Conservation (phyloP, 257 asterid genomes). For the Mentha longifolia region DNA sequence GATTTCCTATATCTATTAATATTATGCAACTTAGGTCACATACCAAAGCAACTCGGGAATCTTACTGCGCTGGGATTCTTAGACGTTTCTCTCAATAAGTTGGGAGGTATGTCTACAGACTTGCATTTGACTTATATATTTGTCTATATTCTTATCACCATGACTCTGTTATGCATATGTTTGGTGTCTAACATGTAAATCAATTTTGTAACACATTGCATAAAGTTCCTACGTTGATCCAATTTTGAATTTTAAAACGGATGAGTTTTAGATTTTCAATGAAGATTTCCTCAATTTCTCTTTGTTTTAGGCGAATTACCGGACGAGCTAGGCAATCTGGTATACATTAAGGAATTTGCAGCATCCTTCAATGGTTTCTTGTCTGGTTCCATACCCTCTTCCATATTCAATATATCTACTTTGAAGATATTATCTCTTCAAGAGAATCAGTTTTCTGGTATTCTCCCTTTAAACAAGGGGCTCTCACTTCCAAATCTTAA, state of each 20-base stretch:
- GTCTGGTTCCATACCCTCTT: slow-evolving; percentile 12
- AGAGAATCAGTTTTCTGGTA: not conserved
- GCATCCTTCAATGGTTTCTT: slow-evolving; percentile 23
- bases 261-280: too few relatives aligned
- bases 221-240: not conserved
- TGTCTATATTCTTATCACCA: too few relatives aligned
- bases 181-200: not conserved
- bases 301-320: slow-evolving; percentile 45
- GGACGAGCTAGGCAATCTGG: slow-evolving; percentile 14
- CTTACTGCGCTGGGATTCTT: not conserved
- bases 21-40: not conserved
- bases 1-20: not conserved
- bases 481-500: not conserved
- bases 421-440: not conserved
- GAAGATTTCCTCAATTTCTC: not conserved
- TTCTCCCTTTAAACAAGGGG: slow-evolving; percentile 11
- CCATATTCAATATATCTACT: slow-evolving; percentile 23
- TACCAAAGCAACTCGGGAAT: slow-evolving; percentile 3
- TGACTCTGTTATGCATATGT: too few relatives aligned
- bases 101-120: not conserved
- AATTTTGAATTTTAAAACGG: too few relatives aligned
- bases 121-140: too few relatives aligned
- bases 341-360: not conserved
- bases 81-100: not conserved
- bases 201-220: not conserved